Conservation (phyloP, 768 basidiomycete genomes). For the Tephrocybe rancida region DNA sequence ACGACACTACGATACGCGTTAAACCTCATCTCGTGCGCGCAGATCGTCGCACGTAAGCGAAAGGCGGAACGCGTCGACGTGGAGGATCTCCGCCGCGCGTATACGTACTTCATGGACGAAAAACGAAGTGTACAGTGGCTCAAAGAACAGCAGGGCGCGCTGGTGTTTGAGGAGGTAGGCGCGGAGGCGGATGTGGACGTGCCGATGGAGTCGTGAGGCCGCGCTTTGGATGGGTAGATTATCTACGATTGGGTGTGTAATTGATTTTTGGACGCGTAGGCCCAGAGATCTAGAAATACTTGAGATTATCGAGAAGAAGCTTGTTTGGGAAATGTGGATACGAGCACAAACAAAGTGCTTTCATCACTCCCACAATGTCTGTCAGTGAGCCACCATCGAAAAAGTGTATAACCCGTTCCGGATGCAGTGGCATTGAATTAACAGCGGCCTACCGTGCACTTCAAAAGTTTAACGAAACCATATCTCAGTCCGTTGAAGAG, state of each 20-base stretch:
- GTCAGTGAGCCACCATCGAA: not conserved
- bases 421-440: not conserved
- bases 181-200: slow-evolving; percentile 34
- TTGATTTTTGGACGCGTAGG: no score
- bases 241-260: no score
- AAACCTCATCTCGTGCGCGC: slow-evolving; percentile 92
- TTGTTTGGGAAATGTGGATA: no score
- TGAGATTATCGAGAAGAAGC: no score
- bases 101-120: slow-evolving; percentile 92
- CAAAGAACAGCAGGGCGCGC: slow-evolving; percentile 76
- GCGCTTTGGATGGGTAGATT: not conserved
- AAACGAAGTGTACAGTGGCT: slow-evolving; percentile 91
- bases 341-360: no score
- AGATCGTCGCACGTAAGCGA: slow-evolving; percentile 82
- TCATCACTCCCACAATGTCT: no score
- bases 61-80: slow-evolving; percentile 82
- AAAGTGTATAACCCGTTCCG: not conserved
- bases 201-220: slow-evolving; percentile 27
- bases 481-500: not conserved
- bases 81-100: slow-evolving; percentile 82
- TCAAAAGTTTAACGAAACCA: not conserved
- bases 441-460: not conserved
- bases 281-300: no score
- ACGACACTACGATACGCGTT: slow-evolving; percentile 94
- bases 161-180: slow-evolving; percentile 75